Conservation (phyloP, 1,139 yeast genomes). For the Suhomyces terraborum region DNA sequence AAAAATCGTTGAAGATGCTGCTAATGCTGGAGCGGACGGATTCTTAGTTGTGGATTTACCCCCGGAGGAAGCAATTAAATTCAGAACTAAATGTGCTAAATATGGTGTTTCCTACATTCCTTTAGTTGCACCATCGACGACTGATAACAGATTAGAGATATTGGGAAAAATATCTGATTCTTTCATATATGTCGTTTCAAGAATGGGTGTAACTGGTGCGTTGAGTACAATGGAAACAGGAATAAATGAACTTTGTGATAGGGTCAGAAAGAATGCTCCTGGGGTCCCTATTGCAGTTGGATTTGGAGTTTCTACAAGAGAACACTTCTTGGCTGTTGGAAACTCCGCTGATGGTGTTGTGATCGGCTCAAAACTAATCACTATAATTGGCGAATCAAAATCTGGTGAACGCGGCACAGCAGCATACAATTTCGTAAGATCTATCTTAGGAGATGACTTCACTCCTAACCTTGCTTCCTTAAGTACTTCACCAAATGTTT, state of each 20-base stretch:
- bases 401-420: constrained; percentile 60
- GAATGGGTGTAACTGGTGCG: constrained; percentile 98
- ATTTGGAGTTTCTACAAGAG: constrained; percentile 93
- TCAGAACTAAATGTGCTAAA: constrained; percentile 69
- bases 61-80: constrained; percentile 93
- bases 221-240: constrained; percentile 62
- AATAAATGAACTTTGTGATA: constrained; percentile 66
- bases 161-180: constrained; percentile 89
- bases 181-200: constrained; percentile 90
- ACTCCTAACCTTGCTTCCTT: too few species aligned
- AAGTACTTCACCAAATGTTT: constrained; percentile 29
- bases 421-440: constrained; percentile 67
- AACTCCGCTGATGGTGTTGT: constrained; percentile 89
- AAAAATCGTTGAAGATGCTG: constrained; percentile 72
- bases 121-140: constrained; percentile 93
- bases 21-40: constrained; percentile 91
- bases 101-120: constrained; percentile 85
- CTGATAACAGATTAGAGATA: constrained; percentile 79
- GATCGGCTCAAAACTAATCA: constrained; percentile 84
- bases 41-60: constrained; percentile 94
- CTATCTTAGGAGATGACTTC: constrained; percentile 66
- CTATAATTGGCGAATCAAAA: constrained; percentile 63
- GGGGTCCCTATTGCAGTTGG: constrained; percentile 93
- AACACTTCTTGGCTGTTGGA: constrained; percentile 82
- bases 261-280: constrained; percentile 71